phyloP scores from a whole-genome alignment of 148 eudicot species.

The Silene conica region DNA sequence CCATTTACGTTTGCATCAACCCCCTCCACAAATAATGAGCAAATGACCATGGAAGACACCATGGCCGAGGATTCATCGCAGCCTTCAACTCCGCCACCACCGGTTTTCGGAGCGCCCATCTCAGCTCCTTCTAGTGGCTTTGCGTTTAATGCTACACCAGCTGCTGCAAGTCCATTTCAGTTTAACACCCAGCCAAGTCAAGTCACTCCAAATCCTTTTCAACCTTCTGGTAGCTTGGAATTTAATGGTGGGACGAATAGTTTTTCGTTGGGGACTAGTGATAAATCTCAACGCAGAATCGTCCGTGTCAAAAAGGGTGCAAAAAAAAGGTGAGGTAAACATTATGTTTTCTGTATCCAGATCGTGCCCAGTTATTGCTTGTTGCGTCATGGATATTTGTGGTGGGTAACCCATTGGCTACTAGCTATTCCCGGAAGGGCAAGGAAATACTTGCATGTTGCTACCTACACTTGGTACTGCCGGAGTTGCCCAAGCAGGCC shows the following conservation, averaged over 20 bases:
- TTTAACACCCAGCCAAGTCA: constrained; percentile 68
- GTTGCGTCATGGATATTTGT: neutral
- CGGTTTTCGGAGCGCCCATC: constrained; percentile 13
- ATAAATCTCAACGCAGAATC: constrained; percentile 53
- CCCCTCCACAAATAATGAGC: constrained; percentile 41
- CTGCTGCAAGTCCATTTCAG: constrained; percentile 49
- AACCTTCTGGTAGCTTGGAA: constrained; percentile 57
- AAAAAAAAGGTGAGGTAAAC: constrained; percentile 39
- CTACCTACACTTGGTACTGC: neutral
- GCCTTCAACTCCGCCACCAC: constrained; percentile 1
- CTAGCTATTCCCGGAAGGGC: neutral
- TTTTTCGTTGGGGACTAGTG: constrained; percentile 81
- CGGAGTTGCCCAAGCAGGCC: neutral
- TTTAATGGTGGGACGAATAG: constrained; percentile 60
- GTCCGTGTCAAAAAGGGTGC: constrained; percentile 36
- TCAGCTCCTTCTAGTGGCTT: constrained; percentile 31
- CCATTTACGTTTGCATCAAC: constrained; percentile 26
- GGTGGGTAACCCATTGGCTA: neutral
- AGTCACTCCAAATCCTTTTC: constrained; percentile 47
- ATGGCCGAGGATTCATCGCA: constrained; percentile 77
- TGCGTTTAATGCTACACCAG: constrained; percentile 5
- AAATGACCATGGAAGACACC: constrained; percentile 76
- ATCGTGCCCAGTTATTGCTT: neutral
- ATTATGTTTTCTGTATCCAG: neutral
- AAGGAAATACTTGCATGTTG: neutral